A percentile compares a stretch with the other conserved stretches of the same genome.
Evolutionary conservation across 2,329 filamentous ascomycete species (phyloP).

Genomic region (Cadophora malorum): DNA sequence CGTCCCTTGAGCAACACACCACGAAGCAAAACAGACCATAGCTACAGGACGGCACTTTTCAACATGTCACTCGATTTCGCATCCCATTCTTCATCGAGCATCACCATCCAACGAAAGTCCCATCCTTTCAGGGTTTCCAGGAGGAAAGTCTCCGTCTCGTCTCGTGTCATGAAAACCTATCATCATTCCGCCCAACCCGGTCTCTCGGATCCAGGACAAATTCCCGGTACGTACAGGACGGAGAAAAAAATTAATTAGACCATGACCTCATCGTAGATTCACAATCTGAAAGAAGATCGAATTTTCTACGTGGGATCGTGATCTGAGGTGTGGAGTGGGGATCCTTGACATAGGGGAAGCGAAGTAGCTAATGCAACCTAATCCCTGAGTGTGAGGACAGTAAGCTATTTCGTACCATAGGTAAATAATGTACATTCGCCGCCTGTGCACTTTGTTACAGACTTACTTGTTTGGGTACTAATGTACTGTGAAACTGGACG

Average conservation of each 20-base stretch:
- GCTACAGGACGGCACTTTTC: not conserved
- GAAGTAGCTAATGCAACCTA: not conserved
- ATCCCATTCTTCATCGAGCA: not conserved
- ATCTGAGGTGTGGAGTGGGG: not conserved
- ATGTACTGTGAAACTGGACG: too few species aligned
- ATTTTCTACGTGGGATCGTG: slow-evolving; percentile 1
- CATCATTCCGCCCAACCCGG: not conserved
- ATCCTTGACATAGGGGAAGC: not conserved
- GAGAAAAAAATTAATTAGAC: not conserved
- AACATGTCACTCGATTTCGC: not conserved
- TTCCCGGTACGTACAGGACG: too few species aligned
- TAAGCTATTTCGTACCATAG: too few species aligned
- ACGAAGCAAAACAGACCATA: not conserved
- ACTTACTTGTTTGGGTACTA: too few species aligned
- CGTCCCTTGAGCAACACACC: not conserved
- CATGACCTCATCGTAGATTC: slow-evolving; percentile 10
- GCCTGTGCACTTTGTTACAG: too few species aligned
- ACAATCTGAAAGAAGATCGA: slow-evolving; percentile 10
- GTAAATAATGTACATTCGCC: too few species aligned
- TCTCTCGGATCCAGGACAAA: not conserved
- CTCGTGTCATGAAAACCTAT: not conserved
- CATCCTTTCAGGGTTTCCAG: not conserved
- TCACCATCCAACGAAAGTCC: not conserved
- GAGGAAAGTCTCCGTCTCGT: not conserved
- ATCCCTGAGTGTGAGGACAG: not conserved